These are phyloP conservation scores for Scleroderma bovista DNA, from an alignment of 768 basidiomycete species.

Conservation along the genomic window DNA sequence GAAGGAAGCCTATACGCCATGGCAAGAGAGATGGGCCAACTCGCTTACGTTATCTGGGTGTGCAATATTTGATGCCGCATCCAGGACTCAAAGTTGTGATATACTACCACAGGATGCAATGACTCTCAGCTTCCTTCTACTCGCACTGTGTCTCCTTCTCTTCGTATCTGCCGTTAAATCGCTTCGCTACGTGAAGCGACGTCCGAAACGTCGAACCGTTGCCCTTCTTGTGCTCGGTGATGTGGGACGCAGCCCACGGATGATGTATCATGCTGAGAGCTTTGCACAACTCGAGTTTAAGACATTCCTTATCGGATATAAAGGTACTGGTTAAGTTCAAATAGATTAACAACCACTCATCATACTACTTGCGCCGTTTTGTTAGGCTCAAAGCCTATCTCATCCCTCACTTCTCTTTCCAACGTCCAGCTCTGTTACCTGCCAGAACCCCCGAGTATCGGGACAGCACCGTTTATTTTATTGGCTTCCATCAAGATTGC, in stretches of 20 bases:
- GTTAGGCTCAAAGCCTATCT: conserved; percentile 72
- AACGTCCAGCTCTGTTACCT: conserved; percentile 65
- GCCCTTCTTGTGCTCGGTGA: conserved; percentile 92
- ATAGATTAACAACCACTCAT: conserved; percentile 1
- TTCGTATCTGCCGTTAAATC: conserved; percentile 8
- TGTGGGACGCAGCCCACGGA: conserved; percentile 91
- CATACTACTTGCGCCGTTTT: not conserved
- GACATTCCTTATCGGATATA: conserved; percentile 81
- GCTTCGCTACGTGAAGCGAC: conserved; percentile 14
- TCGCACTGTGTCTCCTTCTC: conserved; percentile 5
- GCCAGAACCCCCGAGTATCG: conserved; percentile 53
- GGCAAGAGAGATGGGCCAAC: too few species aligned
- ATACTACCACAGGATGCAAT: too few species aligned
- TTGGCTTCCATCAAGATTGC: conserved; percentile 79
- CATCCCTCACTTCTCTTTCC: conserved; percentile 63
- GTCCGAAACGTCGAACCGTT: conserved; percentile 55
- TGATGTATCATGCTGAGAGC: conserved; percentile 98
- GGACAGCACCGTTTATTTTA: conserved; percentile 56
- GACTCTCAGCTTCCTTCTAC: conserved; percentile 4
- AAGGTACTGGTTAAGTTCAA: conserved; percentile 48
- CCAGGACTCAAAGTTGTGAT: too few species aligned
- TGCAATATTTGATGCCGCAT: too few species aligned
- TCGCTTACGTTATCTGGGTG: too few species aligned
- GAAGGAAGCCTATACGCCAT: not conserved
- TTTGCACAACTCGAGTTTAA: conserved; percentile 76